These are phyloP conservation scores for Plasmodium vinckei DNA, from an alignment of 169 alveolate species.

Conservation along the genomic window DNA sequence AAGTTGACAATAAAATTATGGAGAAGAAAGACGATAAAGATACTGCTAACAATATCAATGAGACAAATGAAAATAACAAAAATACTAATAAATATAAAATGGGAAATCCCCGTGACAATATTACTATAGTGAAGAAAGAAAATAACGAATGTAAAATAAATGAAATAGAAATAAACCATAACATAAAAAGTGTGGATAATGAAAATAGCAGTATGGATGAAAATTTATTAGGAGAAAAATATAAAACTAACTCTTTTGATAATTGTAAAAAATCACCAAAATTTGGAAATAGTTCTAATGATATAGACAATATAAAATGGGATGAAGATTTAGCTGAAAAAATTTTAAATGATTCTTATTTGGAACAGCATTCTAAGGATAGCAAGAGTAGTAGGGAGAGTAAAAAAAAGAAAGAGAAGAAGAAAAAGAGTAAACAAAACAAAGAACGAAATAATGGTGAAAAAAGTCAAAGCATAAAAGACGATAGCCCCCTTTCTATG, in stretches of 20 bases:
- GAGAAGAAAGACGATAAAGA: not conserved
- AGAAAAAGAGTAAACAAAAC: slow-evolving; percentile 14
- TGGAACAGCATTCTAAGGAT: not conserved
- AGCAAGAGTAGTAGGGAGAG: slow-evolving; percentile 6
- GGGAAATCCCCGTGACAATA: too few species aligned
- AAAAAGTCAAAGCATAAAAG: not conserved
- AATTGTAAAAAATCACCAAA: slow-evolving; percentile 29
- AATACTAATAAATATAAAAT: not conserved
- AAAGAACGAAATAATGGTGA: not conserved
- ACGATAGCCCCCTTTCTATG: not conserved
- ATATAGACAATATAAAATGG: slow-evolving; percentile 8
- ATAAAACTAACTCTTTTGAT: slow-evolving; percentile 1
- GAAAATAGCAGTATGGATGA: not conserved
- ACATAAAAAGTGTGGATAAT: not conserved
- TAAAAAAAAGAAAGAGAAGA: slow-evolving; percentile 11
- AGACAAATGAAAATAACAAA: not conserved
- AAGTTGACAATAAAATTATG: not conserved
- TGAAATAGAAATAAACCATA: not conserved
- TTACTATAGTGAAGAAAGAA: not conserved
- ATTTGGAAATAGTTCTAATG: slow-evolving; percentile 51
- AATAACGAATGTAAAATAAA: not conserved
- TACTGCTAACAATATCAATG: not conserved
- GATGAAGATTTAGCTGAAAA: not conserved
- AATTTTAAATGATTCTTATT: not conserved
- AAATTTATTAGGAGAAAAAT: not conserved